Base-by-base conservation (phyloP, 257 asterid species). In the Eucommia ulmoides region DNA sequence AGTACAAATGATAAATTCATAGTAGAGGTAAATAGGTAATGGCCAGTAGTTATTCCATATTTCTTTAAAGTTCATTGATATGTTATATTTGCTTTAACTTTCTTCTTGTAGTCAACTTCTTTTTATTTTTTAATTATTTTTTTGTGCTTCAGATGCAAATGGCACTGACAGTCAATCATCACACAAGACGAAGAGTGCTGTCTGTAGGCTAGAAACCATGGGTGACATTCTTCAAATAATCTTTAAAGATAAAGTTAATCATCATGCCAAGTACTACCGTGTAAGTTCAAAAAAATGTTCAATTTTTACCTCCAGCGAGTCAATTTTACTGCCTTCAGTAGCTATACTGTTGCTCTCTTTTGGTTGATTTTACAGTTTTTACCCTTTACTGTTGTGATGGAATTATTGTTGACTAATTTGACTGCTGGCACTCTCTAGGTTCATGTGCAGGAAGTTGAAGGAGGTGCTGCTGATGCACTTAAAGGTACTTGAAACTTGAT, bases 201-300 rank as follows among this genome's bases (percentile, higher is more conserved):
- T 64, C 57, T 80, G 62, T 75, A 77, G 93, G 75, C 76, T 85
- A 53, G 96, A 83, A 65, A 82, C 76, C 77, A 69, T 89, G 81
- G 86, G 84, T 2, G 96, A 89, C 54, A 69, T 85, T 73, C 75
- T 89, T 61, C 66, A 71, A 54, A 56, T 79, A 60, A 74, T 89
- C 66, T 89, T 82, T 70, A 85, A 66, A 72, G 77, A 79, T 66
- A 70, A 63, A 29, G 59, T 62, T 47, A 73, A 71, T 67, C 54
- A 74, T 45, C 98, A 89, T 75, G 93, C 98, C 50, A 83, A 74
- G 46, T 74, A 80, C 65, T 89, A 89, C 63, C 88, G 92, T 41
- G 98, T 89, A 70, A 71, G 93, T 72, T 59, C 20, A 20, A 55
- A 48, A 65, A 50, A 0, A n/a, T 18, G 16, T 35, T 35, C 11